A percentile compares a stretch with the other conserved stretches of the same genome.
phyloP scores from a whole-genome alignment of 2,329 filamentous ascomycete species.

The Cytospora piceae region DNA sequence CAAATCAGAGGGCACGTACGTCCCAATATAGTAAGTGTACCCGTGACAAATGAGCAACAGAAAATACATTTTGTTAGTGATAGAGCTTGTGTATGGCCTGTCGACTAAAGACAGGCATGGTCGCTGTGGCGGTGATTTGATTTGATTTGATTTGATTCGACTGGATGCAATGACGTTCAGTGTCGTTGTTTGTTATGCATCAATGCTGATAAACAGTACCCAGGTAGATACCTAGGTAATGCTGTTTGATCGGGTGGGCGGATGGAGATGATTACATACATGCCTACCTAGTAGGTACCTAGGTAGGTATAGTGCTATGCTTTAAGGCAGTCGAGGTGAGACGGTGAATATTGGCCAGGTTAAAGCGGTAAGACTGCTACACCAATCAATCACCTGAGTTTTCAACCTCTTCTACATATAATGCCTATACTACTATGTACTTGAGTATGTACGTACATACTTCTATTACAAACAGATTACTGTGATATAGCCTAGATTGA shows the following conservation, averaged over 20 bases:
- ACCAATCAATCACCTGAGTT: too few relatives aligned
- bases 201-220: too few relatives aligned
- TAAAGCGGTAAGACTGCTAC: too few relatives aligned
- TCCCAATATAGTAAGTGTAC: background rate
- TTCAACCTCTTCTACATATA: background rate
- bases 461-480: background rate
- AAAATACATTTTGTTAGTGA: background rate
- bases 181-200: background rate
- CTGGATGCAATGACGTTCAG: background rate
- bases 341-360: too few relatives aligned
- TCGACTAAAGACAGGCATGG: background rate
- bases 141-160: background rate
- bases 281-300: too few relatives aligned
- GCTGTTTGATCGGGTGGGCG: background rate
- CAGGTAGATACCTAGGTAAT: background rate
- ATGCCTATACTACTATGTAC: background rate
- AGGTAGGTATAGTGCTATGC: background rate
- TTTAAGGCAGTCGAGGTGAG: too few relatives aligned
- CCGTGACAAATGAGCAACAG: background rate
- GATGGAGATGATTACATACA: background rate
- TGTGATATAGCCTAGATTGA: background rate
- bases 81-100: background rate
- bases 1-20: background rate
- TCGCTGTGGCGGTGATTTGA: background rate
- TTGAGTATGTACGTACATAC: background rate